Evolutionary conservation across 164 flowering plant species (phyloP).

Genomic region (Platanus orientalis): DNA sequence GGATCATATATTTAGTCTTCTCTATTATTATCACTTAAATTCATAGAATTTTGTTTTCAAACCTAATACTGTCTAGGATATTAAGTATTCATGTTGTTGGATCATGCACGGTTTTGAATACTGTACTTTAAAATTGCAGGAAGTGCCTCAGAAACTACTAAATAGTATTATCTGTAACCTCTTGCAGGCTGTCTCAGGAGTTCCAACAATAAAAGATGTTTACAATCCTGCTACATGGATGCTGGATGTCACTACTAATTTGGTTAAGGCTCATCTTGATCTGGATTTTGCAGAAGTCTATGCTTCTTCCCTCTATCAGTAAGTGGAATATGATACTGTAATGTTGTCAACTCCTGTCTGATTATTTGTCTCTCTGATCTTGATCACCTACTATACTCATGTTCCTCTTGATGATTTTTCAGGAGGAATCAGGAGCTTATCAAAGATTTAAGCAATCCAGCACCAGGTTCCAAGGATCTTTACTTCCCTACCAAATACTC

Average conservation of each 20-base stretch:
- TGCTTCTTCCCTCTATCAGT: slow-evolving; percentile 54
- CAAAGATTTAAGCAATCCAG: slow-evolving; percentile 54
- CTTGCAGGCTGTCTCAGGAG: slow-evolving; percentile 53
- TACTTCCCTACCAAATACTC: slow-evolving; percentile 64
- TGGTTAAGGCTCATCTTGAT: slow-evolving; percentile 45
- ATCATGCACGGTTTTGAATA: no score
- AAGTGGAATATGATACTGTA: slow-evolving; percentile 12
- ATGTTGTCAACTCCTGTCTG: neutral
- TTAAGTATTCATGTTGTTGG: no score
- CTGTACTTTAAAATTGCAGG: no score
- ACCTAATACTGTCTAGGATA: no score
- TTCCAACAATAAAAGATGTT: slow-evolving; percentile 55
- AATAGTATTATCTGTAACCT: slow-evolving; percentile 3
- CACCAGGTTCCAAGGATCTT: slow-evolving; percentile 58
- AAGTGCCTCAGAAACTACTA: no score
- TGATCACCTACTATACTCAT: no score
- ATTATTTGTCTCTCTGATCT: neutral
- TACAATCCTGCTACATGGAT: slow-evolving; percentile 86
- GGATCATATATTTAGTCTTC: no score
- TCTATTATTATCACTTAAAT: no score
- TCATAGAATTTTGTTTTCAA: no score
- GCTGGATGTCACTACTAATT: slow-evolving; percentile 53
- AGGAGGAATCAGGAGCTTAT: slow-evolving; percentile 71
- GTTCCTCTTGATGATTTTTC: slow-evolving; percentile 13
- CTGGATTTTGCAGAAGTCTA: slow-evolving; percentile 58